These are phyloP conservation scores for Colletotrichum falcatum DNA, from an alignment of 2,329 filamentous ascomycete species.

Conservation along the genomic window DNA sequence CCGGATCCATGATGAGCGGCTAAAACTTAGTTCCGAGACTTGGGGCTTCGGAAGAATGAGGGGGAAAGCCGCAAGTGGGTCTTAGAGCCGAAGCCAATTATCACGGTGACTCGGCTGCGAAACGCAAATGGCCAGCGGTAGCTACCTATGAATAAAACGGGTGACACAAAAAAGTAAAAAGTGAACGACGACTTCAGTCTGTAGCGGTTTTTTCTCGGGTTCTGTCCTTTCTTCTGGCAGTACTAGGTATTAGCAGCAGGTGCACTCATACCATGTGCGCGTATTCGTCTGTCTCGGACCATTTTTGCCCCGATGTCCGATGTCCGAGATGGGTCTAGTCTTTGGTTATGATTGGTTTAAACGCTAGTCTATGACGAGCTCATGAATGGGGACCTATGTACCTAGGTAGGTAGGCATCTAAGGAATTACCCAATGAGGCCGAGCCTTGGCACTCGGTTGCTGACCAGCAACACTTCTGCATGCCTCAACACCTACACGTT, in stretches of 20 bases:
- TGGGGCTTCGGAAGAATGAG: background rate
- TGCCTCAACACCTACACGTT: constrained; percentile 1
- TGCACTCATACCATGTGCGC: constrained; percentile 2
- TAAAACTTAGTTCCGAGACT: constrained; percentile 15
- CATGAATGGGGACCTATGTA: too few species aligned
- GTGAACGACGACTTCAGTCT: background rate
- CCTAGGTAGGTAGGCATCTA: too few species aligned
- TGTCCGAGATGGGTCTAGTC: constrained; percentile 28
- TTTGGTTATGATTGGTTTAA: background rate
- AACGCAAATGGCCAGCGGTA: background rate
- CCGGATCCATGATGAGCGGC: constrained; percentile 41
- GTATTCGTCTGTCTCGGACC: constrained; percentile 39
- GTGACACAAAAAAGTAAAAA: background rate
- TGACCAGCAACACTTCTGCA: background rate
- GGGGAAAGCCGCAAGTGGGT: constrained; percentile 29
- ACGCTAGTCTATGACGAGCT: constrained; percentile 17
- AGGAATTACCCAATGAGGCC: background rate
- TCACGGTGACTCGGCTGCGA: constrained; percentile 13
- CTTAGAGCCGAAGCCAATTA: constrained; percentile 10
- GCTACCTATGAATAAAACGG: background rate
- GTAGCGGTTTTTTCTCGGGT: background rate
- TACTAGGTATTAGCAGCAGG: constrained; percentile 1
- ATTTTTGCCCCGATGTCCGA: constrained; percentile 47
- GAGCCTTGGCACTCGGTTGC: background rate
- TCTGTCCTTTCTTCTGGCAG: background rate